phyloP scores from a whole-genome alignment of 2,329 filamentous ascomycete species.

The Diaporthe eres region DNA sequence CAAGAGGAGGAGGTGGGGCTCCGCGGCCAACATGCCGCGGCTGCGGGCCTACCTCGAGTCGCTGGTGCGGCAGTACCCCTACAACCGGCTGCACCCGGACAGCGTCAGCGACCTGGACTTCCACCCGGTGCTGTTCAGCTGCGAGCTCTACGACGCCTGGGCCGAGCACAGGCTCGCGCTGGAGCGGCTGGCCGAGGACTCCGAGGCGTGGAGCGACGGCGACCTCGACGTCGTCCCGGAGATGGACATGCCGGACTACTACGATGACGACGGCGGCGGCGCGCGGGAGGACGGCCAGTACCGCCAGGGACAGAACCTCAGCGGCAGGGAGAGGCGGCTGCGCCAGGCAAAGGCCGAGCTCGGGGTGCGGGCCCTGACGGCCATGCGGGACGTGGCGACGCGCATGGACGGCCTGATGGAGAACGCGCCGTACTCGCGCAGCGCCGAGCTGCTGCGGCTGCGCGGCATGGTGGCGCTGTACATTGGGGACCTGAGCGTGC shows the following conservation, averaged over 20 bases:
- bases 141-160: constrained; percentile 84
- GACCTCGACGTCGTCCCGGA: constrained; percentile 45
- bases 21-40: constrained; percentile 59
- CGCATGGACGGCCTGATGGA: constrained; percentile 80
- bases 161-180: constrained; percentile 67
- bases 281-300: not conserved
- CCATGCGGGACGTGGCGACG: constrained; percentile 74
- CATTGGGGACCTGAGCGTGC: constrained; percentile 76
- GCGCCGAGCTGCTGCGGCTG: constrained; percentile 76
- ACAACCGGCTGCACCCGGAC: constrained; percentile 72
- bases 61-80: constrained; percentile 83
- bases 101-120: constrained; percentile 80
- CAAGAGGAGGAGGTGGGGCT: constrained; percentile 55
- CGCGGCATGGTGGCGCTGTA: constrained; percentile 83
- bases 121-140: constrained; percentile 83
- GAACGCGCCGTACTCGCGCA: constrained; percentile 78
- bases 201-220: constrained; percentile 53
- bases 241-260: constrained; percentile 44
- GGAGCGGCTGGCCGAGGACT: constrained; percentile 51
- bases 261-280: constrained; percentile 45
- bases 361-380: constrained; percentile 65
- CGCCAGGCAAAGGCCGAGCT: constrained; percentile 57
- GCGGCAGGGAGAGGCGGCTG: constrained; percentile 42
- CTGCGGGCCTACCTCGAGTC: constrained; percentile 79
- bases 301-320: constrained; percentile 44